These are phyloP conservation scores for Zoysia japonica DNA, from an alignment of 176 grass and related monocot species.

Conservation along the genomic window DNA sequence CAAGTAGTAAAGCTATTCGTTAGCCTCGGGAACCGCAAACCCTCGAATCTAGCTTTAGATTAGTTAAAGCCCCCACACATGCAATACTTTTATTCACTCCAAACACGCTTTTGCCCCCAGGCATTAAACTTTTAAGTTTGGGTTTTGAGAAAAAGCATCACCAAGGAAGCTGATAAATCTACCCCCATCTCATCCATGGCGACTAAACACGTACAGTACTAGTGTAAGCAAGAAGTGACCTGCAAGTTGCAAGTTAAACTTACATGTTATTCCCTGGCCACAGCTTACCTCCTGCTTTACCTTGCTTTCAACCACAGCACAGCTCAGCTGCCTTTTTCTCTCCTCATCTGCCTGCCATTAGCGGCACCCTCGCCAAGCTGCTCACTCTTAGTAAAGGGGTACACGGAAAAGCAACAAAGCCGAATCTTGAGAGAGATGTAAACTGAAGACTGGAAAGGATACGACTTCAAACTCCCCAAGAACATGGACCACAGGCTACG, in stretches of 20 bases:
- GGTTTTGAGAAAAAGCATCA: conserved; percentile 41
- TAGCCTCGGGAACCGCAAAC: conserved; percentile 41
- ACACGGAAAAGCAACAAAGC: conserved; percentile 30
- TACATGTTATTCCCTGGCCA: conserved; percentile 41
- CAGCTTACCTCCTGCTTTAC: conserved; percentile 43
- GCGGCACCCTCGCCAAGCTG: conserved; percentile 42
- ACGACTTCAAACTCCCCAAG: conserved; percentile 59
- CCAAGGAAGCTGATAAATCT: conserved; percentile 28
- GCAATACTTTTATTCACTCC: conserved; percentile 53
- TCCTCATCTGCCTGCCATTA: conserved; percentile 45
- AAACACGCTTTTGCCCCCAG: conserved; percentile 52
- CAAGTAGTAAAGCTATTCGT: conserved; percentile 44
- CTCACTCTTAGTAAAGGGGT: conserved; percentile 33
- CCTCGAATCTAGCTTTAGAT: conserved; percentile 67
- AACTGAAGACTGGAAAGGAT: conserved; percentile 51
- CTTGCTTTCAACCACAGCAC: conserved; percentile 48
- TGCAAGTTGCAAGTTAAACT: conserved; percentile 46
- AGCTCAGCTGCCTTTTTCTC: conserved; percentile 19
- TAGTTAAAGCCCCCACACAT: conserved; percentile 59
- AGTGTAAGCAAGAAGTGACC: conserved; percentile 44
- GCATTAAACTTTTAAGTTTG: conserved; percentile 40
- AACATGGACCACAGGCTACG: conserved; percentile 52
- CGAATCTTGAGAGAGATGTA: conserved; percentile 59
- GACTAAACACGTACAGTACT: conserved; percentile 1
- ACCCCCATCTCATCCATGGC: neutral